Evolutionary conservation across 768 basidiomycete genomes (phyloP).

Genomic region (Antrodiella citrinella): DNA sequence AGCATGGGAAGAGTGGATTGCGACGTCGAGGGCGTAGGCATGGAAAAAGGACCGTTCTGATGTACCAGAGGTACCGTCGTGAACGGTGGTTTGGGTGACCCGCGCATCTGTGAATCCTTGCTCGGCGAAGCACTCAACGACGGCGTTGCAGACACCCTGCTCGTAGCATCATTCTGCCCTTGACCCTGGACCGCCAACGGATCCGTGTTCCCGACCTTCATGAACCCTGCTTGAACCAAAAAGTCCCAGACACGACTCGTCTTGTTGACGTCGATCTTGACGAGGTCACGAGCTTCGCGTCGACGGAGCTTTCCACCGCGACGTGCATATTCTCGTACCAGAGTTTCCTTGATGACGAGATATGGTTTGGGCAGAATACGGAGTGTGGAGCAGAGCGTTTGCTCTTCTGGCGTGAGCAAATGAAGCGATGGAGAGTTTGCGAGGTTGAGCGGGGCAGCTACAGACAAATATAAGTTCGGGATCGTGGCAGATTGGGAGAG

Average conservation of each 20-base stretch:
- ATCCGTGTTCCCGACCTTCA: slow-evolving; percentile 43
- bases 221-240: slow-evolving; percentile 75
- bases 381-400: slow-evolving; percentile 78
- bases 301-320: slow-evolving; percentile 82
- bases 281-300: slow-evolving; percentile 81
- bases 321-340: slow-evolving; percentile 88
- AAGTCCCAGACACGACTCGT: slow-evolving; percentile 92
- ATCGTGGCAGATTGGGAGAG: too few species aligned
- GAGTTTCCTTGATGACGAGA: slow-evolving; percentile 90
- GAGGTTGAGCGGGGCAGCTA: slow-evolving; percentile 72
- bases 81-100: slow-evolving; percentile 20
- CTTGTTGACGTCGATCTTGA: slow-evolving; percentile 92
- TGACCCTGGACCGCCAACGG: slow-evolving; percentile 6
- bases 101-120: slow-evolving; percentile 18
- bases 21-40: background rate
- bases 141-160: slow-evolving; percentile 19
- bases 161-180: slow-evolving; percentile 4
- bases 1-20: background rate
- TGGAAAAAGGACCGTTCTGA: slow-evolving; percentile 4
- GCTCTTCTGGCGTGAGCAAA: slow-evolving; percentile 83
- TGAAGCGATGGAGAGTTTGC: slow-evolving; percentile 87
- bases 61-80: slow-evolving; percentile 14
- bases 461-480: background rate
- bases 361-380: slow-evolving; percentile 94
- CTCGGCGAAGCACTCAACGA: slow-evolving; percentile 23